Base-by-base conservation (phyloP, 2,329 filamentous ascomycete genomes). In the Ascochyta rabiei region DNA sequence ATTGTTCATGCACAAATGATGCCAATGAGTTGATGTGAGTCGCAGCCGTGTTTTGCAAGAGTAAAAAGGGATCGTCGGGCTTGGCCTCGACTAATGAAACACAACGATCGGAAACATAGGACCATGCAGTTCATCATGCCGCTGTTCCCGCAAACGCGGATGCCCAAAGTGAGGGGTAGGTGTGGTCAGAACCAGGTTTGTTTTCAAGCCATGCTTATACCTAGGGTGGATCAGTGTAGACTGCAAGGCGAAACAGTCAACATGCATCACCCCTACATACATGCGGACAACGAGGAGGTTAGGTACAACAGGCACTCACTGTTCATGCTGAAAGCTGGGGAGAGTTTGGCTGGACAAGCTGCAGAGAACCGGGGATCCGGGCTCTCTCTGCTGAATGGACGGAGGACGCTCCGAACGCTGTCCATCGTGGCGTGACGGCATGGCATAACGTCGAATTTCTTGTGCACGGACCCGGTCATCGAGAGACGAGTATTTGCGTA, bases 31-130 rank as follows among this genome's bases (percentile, higher is more conserved):
- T 30, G 5, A 30, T 30, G 12, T 1, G 28, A 15, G 12, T 5
- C 12, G 28, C 28, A 30, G 28, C 28, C 13, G 28, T 9, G 24
- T 9, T 10, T 7, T 8, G 8, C 24, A 28, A 28, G 7, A 28
- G 7, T 4, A 24, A 24, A 28, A 4, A 30, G 12, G 2, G 12
- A 30, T 30, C 28, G 12, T 3, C 28, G 28, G 10, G 4, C 28
- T 30, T 30, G 28, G 12, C 12, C n/a, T 34, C 31, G 15, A 16
- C 5, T 34, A 15, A 16, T 16, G 31, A 34, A 34, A 45, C 39
- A 28, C 45, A 54, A 44, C 45, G 45, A 34, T 45, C 45, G 40
- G 51, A 39, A 44, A 53, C 13, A 48, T 39, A 44, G 16, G 28
- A 53, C 16, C 33, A 33, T 53, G 33, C 51, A 45, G 21, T 28